A percentile compares a stretch with the other conserved stretches of the same genome.
Evolutionary conservation across 441 rosid genomes (phyloP).

Genomic region (Populus hybrid): DNA sequence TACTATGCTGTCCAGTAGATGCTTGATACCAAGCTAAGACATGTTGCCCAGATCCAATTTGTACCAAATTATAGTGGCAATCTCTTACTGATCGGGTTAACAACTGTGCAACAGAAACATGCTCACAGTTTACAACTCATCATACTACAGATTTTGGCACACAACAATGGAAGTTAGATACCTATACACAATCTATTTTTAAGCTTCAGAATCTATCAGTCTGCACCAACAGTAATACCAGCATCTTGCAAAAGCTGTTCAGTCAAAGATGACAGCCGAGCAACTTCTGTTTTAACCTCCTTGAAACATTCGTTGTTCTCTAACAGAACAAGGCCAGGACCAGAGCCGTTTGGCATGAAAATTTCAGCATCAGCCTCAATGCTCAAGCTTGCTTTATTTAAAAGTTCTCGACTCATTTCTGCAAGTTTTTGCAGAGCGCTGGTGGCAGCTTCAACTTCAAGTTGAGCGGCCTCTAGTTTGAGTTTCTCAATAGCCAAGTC

Average conservation of each 20-base stretch:
- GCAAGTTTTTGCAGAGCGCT: slow-evolving; percentile 62
- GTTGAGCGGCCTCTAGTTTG: slow-evolving; percentile 73
- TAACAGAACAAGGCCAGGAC: slow-evolving; percentile 12
- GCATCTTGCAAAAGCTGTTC: slow-evolving; percentile 68
- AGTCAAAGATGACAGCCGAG: slow-evolving; percentile 51
- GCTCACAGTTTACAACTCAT: neutral
- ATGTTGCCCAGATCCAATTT: neutral
- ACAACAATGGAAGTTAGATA: slow-evolving; percentile 1
- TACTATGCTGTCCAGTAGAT: neutral
- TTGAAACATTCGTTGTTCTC: slow-evolving; percentile 38
- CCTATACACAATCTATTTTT: neutral
- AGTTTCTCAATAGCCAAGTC: slow-evolving; percentile 76
- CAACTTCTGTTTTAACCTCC: slow-evolving; percentile 57
- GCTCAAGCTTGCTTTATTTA: slow-evolving; percentile 46
- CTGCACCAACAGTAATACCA: slow-evolving; percentile 37
- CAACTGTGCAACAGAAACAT: neutral
- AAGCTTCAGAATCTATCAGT: slow-evolving; percentile 9
- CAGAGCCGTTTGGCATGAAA: slow-evolving; percentile 19
- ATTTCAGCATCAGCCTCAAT: slow-evolving; percentile 31
- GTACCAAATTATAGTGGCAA: neutral
- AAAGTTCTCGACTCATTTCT: slow-evolving; percentile 61
- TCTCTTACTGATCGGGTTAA: neutral
- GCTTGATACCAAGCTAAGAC: neutral
- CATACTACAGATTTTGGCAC: slow-evolving; percentile 7
- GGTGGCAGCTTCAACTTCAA: slow-evolving; percentile 80